Evolutionary conservation across 805 yeast genomes (phyloP), one percentile per base, ranked within the genome.

Genomic region (Brettanomyces custersianus): DNA sequence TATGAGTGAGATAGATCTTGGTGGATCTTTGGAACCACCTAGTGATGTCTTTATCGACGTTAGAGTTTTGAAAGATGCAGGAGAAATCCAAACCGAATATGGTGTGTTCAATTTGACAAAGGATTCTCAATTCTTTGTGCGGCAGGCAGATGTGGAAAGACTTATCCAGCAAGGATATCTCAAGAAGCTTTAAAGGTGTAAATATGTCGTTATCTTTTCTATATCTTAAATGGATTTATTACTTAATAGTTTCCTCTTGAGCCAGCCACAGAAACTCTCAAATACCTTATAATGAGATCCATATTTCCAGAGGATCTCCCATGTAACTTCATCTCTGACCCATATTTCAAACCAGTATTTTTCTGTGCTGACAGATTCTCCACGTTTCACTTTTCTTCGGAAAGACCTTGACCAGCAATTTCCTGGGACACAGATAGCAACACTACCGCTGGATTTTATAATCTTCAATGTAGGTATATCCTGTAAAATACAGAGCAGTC

Each of bases 81-180:
- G 98, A 2, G 97, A 92, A 53, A 86, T 90, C 24, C 96, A 88
- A 52, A 92, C 98, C 0, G 98, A 90, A 55, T 90, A 90, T 49
- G 98, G 96, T 17, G 95, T 86, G 4, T 87, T 92, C 62, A 88
- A 88, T 49, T 62, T 92, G 44, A 84, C 94, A 3, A 90, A 88
- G 51, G 90, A 90, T 55, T 83, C 95, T 3, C 97, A 92, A 52
- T 88, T 90, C 52, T 90, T 83, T 52, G 96, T 90, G 15, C 68
- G 98, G 40, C 90, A 85, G 46, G 80, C 92, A 0, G 98, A 92
- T 51, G 98, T 92, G 5, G 96, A 90, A 52, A 64, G 96, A 35
- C 65, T 92, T 40, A 84, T 92, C 24, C 96, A 87, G 52, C 98
- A 92, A 57, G 97, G 96, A 0, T 86, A 84, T 47, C 59, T 92